Evolutionary conservation across 176 grass and related monocot genomes (phyloP), one percentile per base, ranked within the genome.

Genomic region (Bothriochloa decipiens): DNA sequence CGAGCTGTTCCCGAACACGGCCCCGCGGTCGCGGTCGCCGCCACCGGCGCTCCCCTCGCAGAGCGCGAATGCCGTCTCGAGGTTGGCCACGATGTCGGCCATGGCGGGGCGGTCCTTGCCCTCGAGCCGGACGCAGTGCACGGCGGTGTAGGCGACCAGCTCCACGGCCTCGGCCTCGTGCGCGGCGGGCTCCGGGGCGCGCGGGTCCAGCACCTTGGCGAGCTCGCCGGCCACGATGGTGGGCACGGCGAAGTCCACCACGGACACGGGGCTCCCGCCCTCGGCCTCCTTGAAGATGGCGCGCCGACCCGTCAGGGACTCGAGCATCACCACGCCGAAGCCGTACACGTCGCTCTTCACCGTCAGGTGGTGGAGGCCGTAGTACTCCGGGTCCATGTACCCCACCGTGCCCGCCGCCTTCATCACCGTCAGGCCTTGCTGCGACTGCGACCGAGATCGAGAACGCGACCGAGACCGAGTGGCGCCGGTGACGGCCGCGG

Each of bases 331-430:
- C 46, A 99, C 93, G 22, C 97, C 97, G 61, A 99, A 87, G 1
- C 93, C 88, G 81, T 99, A 99, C 16, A 99, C 91, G 79, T 99
- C 97, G 82, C 91, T 96, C 88, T 96, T 99, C n/a, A 89, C 90
- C 2, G 97, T 99, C 10, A 99, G 81, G 67, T 96, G 93, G 45
- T 96, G 94, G 20, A 93, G 68, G 2, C 93, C 97, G 71, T 99
- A 99, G 86, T 99, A 99, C 81, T 99, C 97, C 12, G 97, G 97
- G 81, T 99, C 97, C 93, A 99, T 99, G 97, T 99, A 99, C 27
- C 97, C 97, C 18, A 94, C 86, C 22, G 93, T 99, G 13, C 97
- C 93, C 0, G 91, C 97, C 7, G 97, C 97, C 88, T 87, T 92
- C 74, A 50, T 70, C 65, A 33, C 70, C 12, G 77, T 63, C 53